phyloP scores from a whole-genome alignment of 2,329 filamentous ascomycete species.

The Sordariomycetes sp. region DNA sequence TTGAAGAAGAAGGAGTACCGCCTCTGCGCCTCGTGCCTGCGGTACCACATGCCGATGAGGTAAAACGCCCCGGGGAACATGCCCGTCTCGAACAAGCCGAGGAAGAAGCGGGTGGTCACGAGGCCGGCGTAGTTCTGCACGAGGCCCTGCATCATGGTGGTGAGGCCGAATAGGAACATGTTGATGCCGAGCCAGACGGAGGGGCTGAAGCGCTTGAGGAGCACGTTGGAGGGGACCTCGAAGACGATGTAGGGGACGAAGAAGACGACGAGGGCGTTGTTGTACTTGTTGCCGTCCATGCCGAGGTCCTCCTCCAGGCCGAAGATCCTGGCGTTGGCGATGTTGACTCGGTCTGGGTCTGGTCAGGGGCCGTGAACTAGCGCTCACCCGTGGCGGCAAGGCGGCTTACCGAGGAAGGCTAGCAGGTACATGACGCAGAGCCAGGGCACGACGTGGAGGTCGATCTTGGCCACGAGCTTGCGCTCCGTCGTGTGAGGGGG shows the following conservation, averaged over 20 bases:
- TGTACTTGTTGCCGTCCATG: slow-evolving; percentile 49
- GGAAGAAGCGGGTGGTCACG: slow-evolving; percentile 70
- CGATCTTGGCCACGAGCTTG: slow-evolving; percentile 56
- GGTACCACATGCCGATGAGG: slow-evolving; percentile 82
- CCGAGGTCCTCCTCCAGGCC: slow-evolving; percentile 47
- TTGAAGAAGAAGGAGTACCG: slow-evolving; percentile 95
- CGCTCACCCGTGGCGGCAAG: not conserved
- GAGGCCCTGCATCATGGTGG: slow-evolving; percentile 63
- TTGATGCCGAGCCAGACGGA: slow-evolving; percentile 64
- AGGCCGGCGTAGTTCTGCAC: slow-evolving; percentile 67
- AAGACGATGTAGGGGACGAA: slow-evolving; percentile 65
- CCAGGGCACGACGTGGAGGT: slow-evolving; percentile 58
- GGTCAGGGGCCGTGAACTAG: not conserved
- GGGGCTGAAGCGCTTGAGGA: slow-evolving; percentile 28
- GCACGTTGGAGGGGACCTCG: slow-evolving; percentile 44
- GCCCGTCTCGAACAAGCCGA: slow-evolving; percentile 63
- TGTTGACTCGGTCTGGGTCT: slow-evolving; percentile 52
- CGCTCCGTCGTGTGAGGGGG: slow-evolving; percentile 47
- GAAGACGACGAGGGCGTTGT: slow-evolving; percentile 67
- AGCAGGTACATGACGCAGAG: slow-evolving; percentile 60
- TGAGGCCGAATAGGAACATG: slow-evolving; percentile 74
- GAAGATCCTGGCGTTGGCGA: slow-evolving; percentile 64
- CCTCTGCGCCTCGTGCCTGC: slow-evolving; percentile 74
- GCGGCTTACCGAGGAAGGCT: slow-evolving; percentile 46
- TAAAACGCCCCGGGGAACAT: slow-evolving; percentile 56